These are phyloP conservation scores for Euphorbia celastroides DNA, from an alignment of 441 rosid genomes.

Conservation along the genomic window DNA sequence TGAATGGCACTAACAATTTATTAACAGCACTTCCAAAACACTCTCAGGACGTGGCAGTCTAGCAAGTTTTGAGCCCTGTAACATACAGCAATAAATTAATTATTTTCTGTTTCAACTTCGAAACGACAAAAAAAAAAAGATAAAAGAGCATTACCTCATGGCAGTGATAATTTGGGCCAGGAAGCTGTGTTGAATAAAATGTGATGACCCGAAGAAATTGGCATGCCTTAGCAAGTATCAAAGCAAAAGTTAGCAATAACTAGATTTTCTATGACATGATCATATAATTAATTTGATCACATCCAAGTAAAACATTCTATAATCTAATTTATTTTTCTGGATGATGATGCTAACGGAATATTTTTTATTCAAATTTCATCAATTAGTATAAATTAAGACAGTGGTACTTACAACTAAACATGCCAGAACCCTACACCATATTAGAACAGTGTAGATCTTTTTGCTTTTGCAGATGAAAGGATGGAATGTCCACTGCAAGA, in stretches of 20 bases:
- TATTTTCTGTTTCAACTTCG: neutral
- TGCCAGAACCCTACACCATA: conserved; percentile 98
- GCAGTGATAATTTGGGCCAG: conserved; percentile 99
- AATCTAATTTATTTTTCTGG: too few species aligned
- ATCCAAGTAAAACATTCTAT: too few species aligned
- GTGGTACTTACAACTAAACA: conserved; percentile 81
- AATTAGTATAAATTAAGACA: neutral
- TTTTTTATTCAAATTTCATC: conserved; percentile 3
- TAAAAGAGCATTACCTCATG: conserved; percentile 55
- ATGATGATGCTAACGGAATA: neutral
- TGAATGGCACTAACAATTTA: conserved; percentile 56
- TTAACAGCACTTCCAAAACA: conserved; percentile 58
- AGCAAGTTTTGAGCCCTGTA: conserved; percentile 87
- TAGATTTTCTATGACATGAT: too few species aligned
- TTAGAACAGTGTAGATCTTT: conserved; percentile 89
- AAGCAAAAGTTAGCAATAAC: conserved; percentile 13
- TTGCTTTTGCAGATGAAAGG: conserved; percentile 93
- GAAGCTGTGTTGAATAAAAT: conserved; percentile 97
- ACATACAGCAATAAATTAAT: conserved; percentile 6
- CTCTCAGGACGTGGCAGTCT: conserved; percentile 79
- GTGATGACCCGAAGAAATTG: conserved; percentile 83
- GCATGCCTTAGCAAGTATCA: conserved; percentile 50
- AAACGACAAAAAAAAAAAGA: neutral
- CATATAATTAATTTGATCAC: too few species aligned
- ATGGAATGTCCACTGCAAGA: conserved; percentile 96